Evolutionary conservation across 768 basidiomycete species (phyloP), one percentile per base, ranked within the genome.

Genomic region (Leccinum aurantiacum): DNA sequence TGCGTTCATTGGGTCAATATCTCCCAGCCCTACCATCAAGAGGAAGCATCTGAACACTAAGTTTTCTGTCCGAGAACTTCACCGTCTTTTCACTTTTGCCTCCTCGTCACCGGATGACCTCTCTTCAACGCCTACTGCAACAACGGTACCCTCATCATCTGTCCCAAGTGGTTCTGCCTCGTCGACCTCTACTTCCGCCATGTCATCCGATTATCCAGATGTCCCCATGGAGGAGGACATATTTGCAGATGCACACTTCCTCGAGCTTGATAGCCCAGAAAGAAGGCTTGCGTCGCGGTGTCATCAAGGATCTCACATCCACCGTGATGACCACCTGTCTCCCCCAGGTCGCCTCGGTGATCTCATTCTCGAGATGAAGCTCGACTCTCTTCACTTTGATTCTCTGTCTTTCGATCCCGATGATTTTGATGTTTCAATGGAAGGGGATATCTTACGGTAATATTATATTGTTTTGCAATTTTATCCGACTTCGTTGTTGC

Each of bases 321-420:
- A 22, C 19, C 53, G 41, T 27, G 35, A 53, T 33, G 53, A 58
- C 19, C 48, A 56, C n/a, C 10, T 61, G 3, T 54, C 56, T 29
- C 33, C 54, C 10, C 53, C 57, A 17, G 53, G 41, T 53, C 71
- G 54, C 41, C 67, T 69, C 38, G 72, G 67, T 35, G 81, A 87
- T 54, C 61, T 74, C 62, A 82, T 80, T 61, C 74, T 86, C 53
- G 86, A 90, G 76, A 84, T 88, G 86, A 77, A 74, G 38, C 82
- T 90, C 14, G 86, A 89, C 67, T 89, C 89, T 33, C 76, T 90
- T 56, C 87, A 88, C 68, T 90, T 90, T 68, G 89, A 90, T 63
- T 78, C 82, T 1, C 64, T 90, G 49, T 87, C 85, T 55, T 87
- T 90, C 57, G 86, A 90, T 68, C 78, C 80, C 25, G 82, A 86